Evolutionary conservation across 495 filamentous ascomycete species (phyloP).

Genomic region (Chaetomium cochliodes): DNA sequence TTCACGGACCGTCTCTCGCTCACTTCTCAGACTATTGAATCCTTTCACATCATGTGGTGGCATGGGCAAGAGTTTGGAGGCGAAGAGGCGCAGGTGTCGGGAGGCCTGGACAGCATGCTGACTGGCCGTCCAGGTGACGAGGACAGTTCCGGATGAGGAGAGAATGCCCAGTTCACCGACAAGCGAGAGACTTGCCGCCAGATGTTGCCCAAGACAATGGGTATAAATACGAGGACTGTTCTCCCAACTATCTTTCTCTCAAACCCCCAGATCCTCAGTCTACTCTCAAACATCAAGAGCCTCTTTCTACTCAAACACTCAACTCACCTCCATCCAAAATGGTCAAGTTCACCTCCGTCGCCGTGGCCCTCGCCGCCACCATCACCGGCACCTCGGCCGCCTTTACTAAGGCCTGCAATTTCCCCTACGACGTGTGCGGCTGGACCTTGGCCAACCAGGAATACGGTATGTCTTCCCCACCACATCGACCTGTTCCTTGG

Average conservation of each 20-base stretch:
- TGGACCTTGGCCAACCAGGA: slow-evolving; percentile 11
- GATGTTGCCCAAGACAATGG: neutral
- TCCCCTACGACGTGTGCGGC: slow-evolving; percentile 16
- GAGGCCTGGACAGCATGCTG: neutral
- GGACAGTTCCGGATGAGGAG: neutral
- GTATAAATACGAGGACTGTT: neutral
- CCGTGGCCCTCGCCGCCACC: slow-evolving; percentile 19
- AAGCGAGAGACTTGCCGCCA: neutral
- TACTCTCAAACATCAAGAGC: neutral
- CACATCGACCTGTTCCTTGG: too few relatives aligned
- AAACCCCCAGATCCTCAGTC: neutral
- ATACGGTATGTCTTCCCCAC: slow-evolving; percentile 4
- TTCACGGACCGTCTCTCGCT: neutral
- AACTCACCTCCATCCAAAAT: slow-evolving; percentile 8
- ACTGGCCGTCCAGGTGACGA: neutral
- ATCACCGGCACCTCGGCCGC: slow-evolving; percentile 13
- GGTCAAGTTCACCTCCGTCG: slow-evolving; percentile 8
- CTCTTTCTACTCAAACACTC: neutral
- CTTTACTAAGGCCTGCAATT: slow-evolving; percentile 11
- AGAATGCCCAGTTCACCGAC: neutral
- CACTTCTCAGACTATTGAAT: neutral
- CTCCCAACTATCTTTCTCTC: neutral
- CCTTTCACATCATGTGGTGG: neutral
- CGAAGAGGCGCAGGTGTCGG: neutral
- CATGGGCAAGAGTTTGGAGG: neutral